Conservation (phyloP, 805 yeast species). For the Candida peoriensis region DNA sequence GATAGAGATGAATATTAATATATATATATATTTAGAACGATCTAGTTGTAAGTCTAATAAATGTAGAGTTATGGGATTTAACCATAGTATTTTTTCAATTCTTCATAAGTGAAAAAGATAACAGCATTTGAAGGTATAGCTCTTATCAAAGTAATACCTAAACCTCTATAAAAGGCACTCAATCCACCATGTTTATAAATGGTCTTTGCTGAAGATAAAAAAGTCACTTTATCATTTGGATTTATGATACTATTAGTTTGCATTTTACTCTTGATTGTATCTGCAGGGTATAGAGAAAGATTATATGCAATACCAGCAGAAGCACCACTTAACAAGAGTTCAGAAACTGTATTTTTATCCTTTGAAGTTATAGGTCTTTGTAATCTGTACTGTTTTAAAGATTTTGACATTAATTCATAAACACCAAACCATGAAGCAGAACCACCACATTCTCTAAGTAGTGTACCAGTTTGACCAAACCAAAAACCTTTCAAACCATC, state of each 20-base stretch:
- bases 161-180: constrained; percentile 72
- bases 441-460: constrained; percentile 80
- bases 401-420: constrained; percentile 52
- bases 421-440: constrained; percentile 94
- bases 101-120: constrained; percentile 77
- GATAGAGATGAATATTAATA: no score
- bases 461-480: constrained; percentile 82
- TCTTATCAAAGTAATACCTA: constrained; percentile 74
- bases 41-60: no score
- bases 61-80: neutral
- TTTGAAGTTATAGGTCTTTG: constrained; percentile 18
- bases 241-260: constrained; percentile 52
- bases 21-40: no score
- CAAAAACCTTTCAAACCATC: constrained; percentile 73
- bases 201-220: constrained; percentile 33
- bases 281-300: constrained; percentile 79
- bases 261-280: constrained; percentile 81
- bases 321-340: constrained; percentile 74
- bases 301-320: constrained; percentile 82
- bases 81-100: constrained; percentile 35
- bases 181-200: constrained; percentile 55
- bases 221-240: constrained; percentile 23
- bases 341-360: constrained; percentile 37
- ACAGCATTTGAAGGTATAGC: constrained; percentile 89
- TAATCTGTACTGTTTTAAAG: constrained; percentile 31